A percentile compares a stretch with the other conserved stretches of the same genome.
Conservation (phyloP, 257 asterid species). For the Ehretia macrophylla region DNA sequence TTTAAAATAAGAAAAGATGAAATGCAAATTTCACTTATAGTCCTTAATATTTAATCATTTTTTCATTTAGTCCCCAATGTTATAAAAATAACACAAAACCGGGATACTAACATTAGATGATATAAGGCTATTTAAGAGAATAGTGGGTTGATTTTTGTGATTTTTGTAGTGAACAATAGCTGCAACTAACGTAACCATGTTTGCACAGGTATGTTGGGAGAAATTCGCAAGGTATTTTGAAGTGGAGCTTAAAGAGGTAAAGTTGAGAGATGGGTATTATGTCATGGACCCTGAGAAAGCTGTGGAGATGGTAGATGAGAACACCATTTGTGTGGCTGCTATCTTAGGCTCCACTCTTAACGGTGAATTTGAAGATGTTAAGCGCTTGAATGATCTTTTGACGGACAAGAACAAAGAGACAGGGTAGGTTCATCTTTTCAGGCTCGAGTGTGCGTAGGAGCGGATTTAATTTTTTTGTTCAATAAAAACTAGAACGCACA, state of each 20-base stretch:
- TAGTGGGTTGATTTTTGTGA: no score
- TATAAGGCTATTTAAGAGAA: no score
- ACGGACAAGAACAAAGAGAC: slow-evolving; percentile 23
- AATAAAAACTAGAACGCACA: no score
- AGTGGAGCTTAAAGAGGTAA: slow-evolving; percentile 30
- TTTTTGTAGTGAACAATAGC: no score
- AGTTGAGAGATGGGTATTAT: slow-evolving; percentile 26
- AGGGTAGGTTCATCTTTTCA: slow-evolving; percentile 16
- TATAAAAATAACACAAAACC: no score
- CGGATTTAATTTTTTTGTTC: no score
- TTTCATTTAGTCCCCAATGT: no score
- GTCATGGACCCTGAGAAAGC: slow-evolving; percentile 27
- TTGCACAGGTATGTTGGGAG: slow-evolving; percentile 34
- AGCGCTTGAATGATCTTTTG: slow-evolving; percentile 25
- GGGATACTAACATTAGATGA: no score
- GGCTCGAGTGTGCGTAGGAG: no score
- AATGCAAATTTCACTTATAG: no score
- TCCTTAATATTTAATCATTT: no score
- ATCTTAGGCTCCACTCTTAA: slow-evolving; percentile 34
- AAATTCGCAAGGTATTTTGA: slow-evolving; percentile 35
- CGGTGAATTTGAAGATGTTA: slow-evolving; percentile 36
- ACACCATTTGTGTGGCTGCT: slow-evolving; percentile 33
- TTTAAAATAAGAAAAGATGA: no score
- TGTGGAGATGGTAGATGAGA: slow-evolving; percentile 28
- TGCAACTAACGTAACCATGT: background rate